Base-by-base conservation (phyloP, 2,329 filamentous ascomycete species). In the Aspergillus sp. region DNA sequence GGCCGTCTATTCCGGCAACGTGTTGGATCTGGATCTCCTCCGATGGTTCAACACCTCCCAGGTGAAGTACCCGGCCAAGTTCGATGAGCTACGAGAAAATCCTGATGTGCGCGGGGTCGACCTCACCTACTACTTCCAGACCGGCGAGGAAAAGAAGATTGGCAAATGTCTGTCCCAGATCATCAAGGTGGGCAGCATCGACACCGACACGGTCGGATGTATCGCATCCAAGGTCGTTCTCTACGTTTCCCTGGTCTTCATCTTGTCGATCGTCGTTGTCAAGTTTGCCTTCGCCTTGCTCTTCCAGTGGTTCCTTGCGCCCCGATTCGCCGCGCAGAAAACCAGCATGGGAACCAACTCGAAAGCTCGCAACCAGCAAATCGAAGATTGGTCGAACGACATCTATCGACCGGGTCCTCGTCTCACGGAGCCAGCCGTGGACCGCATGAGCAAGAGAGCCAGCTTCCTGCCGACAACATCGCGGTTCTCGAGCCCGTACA, bases 171-270 rank as follows among this genome's bases (percentile, higher is more conserved):
- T 99, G 58, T 85, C 91, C 57, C 87, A 99, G 65, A 96, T 95
- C 58, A 91, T 96, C 81, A 96, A 93, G 71, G 94, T 99, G 47
- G 94, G 94, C 53, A 92, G 88, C 11, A 88, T 99, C 55, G 95
- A 99, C 66, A 97, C 94, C 0, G 92, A 96, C 64, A 96, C 90
- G 5, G 89, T 99, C 45, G 94, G 94, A 14, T 99, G 94, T 76
- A 99, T 99, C 70, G 94, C 94, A 2, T 96, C 93, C 59, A 89
- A 96, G 75, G 92, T 99, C 21, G 94, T 99, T 3, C 85, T 99
- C 41, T 99, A 99, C 68, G 87, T 96, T 48, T 95, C 93, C 3
- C 78, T 99, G 58, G 85, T 88, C 49, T 89, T 99, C 71, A 99
- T 99, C 74, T 76, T 99, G 54, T 86, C 91, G 4, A 91, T 99